Conservation (phyloP, 805 yeast species). For the Saccharomycopsis fermentans region DNA sequence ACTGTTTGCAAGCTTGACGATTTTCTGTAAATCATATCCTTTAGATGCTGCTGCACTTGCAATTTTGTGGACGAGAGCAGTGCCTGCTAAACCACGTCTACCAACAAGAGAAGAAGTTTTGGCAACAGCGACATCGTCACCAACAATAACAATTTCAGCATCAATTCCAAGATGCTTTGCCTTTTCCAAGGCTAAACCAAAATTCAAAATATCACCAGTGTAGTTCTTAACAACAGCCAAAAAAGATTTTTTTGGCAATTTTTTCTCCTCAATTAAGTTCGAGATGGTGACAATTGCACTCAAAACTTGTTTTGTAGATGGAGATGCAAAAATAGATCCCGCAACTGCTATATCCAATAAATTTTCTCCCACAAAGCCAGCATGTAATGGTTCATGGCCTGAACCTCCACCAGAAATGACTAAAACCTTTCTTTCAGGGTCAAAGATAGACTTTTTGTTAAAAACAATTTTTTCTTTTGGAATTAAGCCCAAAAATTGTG, state of each 20-base stretch:
- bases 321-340: conserved; percentile 90
- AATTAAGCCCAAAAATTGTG: conserved; percentile 38
- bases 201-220: conserved; percentile 90
- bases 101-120: conserved; percentile 84
- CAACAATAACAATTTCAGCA: conserved; percentile 66
- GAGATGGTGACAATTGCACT: conserved; percentile 41
- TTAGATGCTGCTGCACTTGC: conserved; percentile 62
- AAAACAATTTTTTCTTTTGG: conserved; percentile 48
- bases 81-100: conserved; percentile 90
- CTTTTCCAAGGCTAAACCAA: conserved; percentile 84
- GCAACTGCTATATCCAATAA: conserved; percentile 79
- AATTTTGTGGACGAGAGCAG: conserved; percentile 75
- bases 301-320: conserved; percentile 82
- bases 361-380: conserved; percentile 83
- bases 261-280: conserved; percentile 26
- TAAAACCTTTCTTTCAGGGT: conserved; percentile 43
- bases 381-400: conserved; percentile 93
- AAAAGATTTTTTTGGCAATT: conserved; percentile 44
- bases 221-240: conserved; percentile 80
- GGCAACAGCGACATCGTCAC: conserved; percentile 95
- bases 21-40: conserved; percentile 36
- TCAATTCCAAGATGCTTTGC: conserved; percentile 69
- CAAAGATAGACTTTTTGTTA: conserved; percentile 22
- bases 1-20: conserved; percentile 47
- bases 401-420: conserved; percentile 88